Evolutionary conservation across 1,284 basidiomycete genomes (phyloP).

Genomic region (Malassezia arunalokei): DNA sequence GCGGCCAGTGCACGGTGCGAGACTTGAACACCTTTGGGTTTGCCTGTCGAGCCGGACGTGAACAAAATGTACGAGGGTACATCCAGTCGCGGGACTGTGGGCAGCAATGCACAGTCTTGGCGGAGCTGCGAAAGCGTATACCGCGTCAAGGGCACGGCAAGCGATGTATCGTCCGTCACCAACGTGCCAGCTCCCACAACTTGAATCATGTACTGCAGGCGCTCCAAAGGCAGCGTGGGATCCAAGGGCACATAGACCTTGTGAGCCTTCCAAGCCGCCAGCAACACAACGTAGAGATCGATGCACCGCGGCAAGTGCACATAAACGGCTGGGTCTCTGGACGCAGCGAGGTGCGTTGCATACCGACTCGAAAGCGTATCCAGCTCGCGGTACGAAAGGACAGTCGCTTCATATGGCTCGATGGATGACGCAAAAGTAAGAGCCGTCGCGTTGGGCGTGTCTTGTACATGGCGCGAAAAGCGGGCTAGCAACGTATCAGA

Average conservation of each 20-base stretch:
- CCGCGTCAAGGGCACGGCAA: neutral
- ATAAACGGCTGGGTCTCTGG: slow-evolving; percentile 17
- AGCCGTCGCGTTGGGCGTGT: slow-evolving; percentile 20
- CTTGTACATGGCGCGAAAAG: slow-evolving; percentile 18
- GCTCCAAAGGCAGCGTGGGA: slow-evolving; percentile 31
- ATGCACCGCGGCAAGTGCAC: slow-evolving; percentile 30
- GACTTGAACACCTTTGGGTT: slow-evolving; percentile 41
- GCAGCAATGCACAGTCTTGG: neutral
- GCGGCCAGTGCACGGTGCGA: slow-evolving; percentile 34
- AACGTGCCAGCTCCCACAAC: slow-evolving; percentile 20
- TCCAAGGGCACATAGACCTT: slow-evolving; percentile 40
- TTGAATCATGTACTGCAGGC: slow-evolving; percentile 35
- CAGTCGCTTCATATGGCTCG: slow-evolving; percentile 8
- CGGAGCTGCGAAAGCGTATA: neutral
- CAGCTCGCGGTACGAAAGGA: slow-evolving; percentile 28
- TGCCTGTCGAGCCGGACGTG: slow-evolving; percentile 38
- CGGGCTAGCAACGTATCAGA: slow-evolving; percentile 23
- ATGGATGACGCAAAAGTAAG: slow-evolving; percentile 23
- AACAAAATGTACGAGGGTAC: slow-evolving; percentile 36
- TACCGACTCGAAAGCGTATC: slow-evolving; percentile 22
- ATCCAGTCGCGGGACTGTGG: slow-evolving; percentile 9
- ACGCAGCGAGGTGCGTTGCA: slow-evolving; percentile 17
- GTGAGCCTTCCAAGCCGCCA: slow-evolving; percentile 39
- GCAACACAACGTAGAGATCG: slow-evolving; percentile 27
- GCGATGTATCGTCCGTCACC: slow-evolving; percentile 2